These are phyloP conservation scores for Metarhizium humberi DNA, from an alignment of 2,329 filamentous ascomycete species.

Conservation along the genomic window DNA sequence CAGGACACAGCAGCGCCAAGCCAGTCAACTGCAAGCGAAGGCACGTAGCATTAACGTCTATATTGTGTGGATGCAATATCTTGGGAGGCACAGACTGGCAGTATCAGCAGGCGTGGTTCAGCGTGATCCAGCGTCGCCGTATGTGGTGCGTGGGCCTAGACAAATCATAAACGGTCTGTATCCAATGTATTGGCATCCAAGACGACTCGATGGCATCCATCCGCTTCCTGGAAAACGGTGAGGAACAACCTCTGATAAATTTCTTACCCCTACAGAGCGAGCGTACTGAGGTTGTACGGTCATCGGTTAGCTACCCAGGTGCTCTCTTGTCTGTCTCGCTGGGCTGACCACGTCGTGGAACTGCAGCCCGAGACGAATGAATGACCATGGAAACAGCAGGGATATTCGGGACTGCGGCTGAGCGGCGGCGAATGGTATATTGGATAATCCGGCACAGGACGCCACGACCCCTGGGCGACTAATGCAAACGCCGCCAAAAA, in stretches of 20 bases:
- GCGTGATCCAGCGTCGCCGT: background rate
- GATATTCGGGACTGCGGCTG: constrained; percentile 5
- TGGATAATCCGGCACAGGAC: background rate
- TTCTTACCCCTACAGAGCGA: background rate
- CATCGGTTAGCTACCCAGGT: too few species aligned
- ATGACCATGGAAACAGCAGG: background rate
- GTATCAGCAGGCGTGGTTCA: background rate
- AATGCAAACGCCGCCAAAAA: constrained; percentile 7
- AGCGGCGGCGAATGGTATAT: background rate
- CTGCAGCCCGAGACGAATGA: background rate
- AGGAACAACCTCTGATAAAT: background rate
- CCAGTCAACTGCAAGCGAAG: background rate
- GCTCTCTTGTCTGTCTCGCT: background rate
- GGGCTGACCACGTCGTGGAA: background rate
- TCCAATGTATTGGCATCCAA: background rate
- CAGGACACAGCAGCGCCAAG: background rate
- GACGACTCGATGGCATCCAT: background rate
- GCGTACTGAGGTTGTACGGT: too few species aligned
- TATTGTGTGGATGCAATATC: background rate
- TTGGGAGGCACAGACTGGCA: background rate
- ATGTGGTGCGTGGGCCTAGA: background rate
- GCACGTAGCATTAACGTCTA: background rate
- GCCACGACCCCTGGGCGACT: background rate
- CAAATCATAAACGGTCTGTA: background rate
- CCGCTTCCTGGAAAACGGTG: background rate